A percentile compares a stretch with the other conserved stretches of the same genome.
These are phyloP conservation scores for Aspergillus sp. DNA, from an alignment of 2,329 filamentous ascomycete genomes.

Conservation along the genomic window DNA sequence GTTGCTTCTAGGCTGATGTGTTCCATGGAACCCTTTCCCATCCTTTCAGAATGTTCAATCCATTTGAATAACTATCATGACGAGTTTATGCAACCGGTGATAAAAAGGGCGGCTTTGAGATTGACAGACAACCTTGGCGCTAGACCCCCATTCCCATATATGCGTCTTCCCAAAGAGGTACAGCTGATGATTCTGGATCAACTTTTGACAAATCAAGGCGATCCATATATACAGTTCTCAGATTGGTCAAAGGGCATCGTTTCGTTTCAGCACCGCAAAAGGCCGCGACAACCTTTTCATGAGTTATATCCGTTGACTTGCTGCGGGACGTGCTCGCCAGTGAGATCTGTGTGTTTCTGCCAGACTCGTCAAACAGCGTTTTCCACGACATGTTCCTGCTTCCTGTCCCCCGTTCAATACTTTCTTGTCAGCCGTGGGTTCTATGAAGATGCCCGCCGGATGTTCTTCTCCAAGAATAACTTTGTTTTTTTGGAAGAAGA, in stretches of 20 bases:
- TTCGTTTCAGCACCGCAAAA: conserved; percentile 11
- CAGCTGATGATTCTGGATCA: conserved; percentile 19
- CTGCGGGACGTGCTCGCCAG: conserved; percentile 18
- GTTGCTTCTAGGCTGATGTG: conserved; percentile 11
- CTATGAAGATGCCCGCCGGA: conserved; percentile 14
- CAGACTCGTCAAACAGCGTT: conserved; percentile 14
- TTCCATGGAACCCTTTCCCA: conserved; percentile 15
- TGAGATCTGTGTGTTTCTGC: conserved; percentile 18
- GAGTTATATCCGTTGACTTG: conserved; percentile 8
- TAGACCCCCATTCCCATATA: conserved; percentile 14
- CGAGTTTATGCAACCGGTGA: conserved; percentile 7
- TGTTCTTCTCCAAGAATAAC: conserved; percentile 16
- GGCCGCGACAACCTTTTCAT: conserved; percentile 1
- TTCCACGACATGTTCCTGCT: conserved; percentile 20
- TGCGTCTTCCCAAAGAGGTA: conserved; percentile 20
- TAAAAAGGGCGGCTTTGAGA: conserved; percentile 11
- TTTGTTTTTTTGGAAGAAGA: conserved; percentile 20
- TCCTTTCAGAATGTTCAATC: conserved; percentile 16
- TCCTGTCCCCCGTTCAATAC: conserved; percentile 16
- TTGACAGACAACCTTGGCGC: conserved; percentile 9
- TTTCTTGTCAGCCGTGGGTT: conserved; percentile 20
- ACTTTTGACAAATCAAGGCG: conserved; percentile 9
- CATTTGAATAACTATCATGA: conserved; percentile 11
- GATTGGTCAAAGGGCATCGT: conserved; percentile 7
- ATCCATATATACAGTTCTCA: conserved; percentile 8